A percentile compares a stretch with the other conserved stretches of the same genome.
Conservation (phyloP, 345 rosid species). For the Garcia nutans region DNA sequence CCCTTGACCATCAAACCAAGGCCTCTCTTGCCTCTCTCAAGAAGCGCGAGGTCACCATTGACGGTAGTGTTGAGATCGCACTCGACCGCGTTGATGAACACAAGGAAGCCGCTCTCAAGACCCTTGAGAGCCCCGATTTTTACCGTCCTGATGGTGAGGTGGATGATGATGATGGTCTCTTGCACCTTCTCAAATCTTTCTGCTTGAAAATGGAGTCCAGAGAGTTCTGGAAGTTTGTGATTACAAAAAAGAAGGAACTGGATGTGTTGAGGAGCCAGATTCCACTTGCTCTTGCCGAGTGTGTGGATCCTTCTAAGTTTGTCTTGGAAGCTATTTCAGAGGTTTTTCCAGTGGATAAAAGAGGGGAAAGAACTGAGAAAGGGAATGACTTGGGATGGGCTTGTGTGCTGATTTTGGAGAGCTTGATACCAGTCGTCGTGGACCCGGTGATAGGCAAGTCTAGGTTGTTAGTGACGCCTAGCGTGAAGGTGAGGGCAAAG, state of each 20-base stretch:
- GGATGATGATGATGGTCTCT: conserved; percentile 71
- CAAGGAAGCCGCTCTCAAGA: conserved; percentile 47
- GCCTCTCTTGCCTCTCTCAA: conserved; percentile 68
- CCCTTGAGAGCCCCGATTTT: conserved; percentile 32
- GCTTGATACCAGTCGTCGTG: conserved; percentile 78
- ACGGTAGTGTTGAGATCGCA: conserved; percentile 77
- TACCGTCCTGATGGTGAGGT: conserved; percentile 64
- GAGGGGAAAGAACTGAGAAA: conserved; percentile 42
- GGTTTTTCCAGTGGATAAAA: conserved; percentile 83
- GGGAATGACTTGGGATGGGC: conserved; percentile 93
- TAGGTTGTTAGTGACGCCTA: conserved; percentile 73
- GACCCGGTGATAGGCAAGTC: conserved; percentile 89
- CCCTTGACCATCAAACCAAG: conserved; percentile 69
- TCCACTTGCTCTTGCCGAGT: conserved; percentile 66
- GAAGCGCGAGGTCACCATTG: conserved; percentile 84
- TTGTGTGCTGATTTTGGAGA: conserved; percentile 83
- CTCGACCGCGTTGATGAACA: conserved; percentile 55
- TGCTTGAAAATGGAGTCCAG: conserved; percentile 73
- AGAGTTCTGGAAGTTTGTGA: conserved; percentile 77
- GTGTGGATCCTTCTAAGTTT: conserved; percentile 87
- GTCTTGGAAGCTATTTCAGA: conserved; percentile 85
- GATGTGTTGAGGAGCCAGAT: conserved; percentile 60
- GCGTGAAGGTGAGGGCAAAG: conserved; percentile 65
- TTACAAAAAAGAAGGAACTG: conserved; percentile 71
- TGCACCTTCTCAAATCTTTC: conserved; percentile 42